These are phyloP conservation scores for Calonectria fujianensis DNA, from an alignment of 2,329 filamentous ascomycete species.

Conservation along the genomic window DNA sequence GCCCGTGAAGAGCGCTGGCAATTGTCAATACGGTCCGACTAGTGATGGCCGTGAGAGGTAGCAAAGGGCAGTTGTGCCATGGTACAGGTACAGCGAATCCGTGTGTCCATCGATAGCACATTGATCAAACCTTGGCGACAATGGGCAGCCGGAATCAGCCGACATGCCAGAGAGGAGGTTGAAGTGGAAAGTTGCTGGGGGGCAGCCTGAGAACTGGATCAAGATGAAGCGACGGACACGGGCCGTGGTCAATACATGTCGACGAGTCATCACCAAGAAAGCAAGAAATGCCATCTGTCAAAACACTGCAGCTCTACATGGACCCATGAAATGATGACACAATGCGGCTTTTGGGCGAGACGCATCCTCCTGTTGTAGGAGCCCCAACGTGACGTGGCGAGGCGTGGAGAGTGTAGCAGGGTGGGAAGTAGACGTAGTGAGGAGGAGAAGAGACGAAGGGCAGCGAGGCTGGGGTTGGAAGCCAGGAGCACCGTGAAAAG, in stretches of 20 bases:
- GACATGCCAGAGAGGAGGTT: background rate
- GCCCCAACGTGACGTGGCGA: conserved; percentile 15
- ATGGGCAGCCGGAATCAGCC: background rate
- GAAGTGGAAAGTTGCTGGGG: background rate
- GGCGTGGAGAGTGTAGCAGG: conserved; percentile 43
- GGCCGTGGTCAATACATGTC: conserved; percentile 15
- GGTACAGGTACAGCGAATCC: background rate
- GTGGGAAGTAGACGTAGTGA: conserved; percentile 31
- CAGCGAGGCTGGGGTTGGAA: conserved; percentile 7
- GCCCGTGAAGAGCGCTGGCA: conserved; percentile 3
- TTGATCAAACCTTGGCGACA: conserved; percentile 9
- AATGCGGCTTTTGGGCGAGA: conserved; percentile 25
- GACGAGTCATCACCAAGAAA: background rate
- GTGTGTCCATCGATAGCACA: background rate
- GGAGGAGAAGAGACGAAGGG: conserved; percentile 6
- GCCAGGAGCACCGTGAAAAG: conserved; percentile 11
- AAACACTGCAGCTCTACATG: background rate
- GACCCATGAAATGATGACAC: conserved; percentile 24
- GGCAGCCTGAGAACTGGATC: background rate
- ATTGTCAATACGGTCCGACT: background rate
- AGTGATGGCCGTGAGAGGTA: background rate
- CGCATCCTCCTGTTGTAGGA: conserved; percentile 11
- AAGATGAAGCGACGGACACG: conserved; percentile 21
- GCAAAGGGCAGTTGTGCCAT: background rate
- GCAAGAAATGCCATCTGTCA: conserved; percentile 19